phyloP scores from a whole-genome alignment of 2,329 filamentous ascomycete genomes.

The Fonsecaea monophora region DNA sequence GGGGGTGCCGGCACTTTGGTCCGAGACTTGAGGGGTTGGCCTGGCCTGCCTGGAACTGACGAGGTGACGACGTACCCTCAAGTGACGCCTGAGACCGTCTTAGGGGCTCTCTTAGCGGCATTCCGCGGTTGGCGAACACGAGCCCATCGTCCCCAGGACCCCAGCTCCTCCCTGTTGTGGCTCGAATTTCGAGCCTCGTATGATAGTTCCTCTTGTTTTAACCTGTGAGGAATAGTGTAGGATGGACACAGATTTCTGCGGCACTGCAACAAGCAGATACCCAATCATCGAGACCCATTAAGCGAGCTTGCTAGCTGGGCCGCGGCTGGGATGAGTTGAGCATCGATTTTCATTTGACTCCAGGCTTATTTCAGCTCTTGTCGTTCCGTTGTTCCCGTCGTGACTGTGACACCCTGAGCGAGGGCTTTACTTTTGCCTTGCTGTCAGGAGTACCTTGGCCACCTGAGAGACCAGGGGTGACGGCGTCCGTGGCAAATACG shows the following conservation, averaged over 20 bases:
- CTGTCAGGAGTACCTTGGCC: neutral
- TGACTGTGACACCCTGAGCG: neutral
- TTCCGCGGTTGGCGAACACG: conserved; percentile 6
- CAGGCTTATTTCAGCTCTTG: neutral
- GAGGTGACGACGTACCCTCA: neutral
- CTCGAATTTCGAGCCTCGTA: conserved; percentile 26
- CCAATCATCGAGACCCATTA: neutral
- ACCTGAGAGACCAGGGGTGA: neutral
- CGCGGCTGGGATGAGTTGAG: neutral
- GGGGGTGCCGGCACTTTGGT: neutral
- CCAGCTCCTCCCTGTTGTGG: conserved; percentile 14
- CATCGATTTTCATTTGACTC: neutral
- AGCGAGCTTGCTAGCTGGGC: neutral
- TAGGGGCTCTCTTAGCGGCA: neutral
- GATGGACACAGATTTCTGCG: neutral
- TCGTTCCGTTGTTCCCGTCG: neutral
- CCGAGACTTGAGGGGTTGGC: conserved; percentile 3
- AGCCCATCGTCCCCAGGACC: neutral
- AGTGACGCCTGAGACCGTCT: neutral
- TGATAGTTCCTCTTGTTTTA: neutral
- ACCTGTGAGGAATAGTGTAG: neutral
- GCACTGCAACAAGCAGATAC: neutral
- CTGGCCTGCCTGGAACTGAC: neutral
- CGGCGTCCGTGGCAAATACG: neutral
- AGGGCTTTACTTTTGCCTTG: neutral